phyloP scores from a whole-genome alignment of 805 yeast species.

The Clavispora phyllophila region DNA sequence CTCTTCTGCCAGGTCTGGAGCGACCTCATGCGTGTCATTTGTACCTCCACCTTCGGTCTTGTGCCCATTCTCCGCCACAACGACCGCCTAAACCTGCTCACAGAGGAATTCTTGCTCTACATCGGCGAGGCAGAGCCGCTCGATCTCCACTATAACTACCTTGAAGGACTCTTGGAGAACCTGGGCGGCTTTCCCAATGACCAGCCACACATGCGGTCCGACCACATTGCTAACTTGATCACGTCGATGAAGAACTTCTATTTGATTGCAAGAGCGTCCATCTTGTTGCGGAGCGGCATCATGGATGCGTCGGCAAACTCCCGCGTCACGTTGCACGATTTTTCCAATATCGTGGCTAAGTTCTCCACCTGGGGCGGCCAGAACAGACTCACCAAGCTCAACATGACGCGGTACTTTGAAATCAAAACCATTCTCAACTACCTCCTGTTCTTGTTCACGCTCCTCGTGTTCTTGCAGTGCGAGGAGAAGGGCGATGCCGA shows the following conservation, averaged over 20 bases:
- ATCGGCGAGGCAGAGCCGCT: conserved; percentile 21
- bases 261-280: conserved; percentile 24
- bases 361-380: conserved; percentile 24
- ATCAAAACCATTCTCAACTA: conserved; percentile 20
- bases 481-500: conserved; percentile 24
- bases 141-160: conserved; percentile 19
- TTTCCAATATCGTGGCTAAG: conserved; percentile 20
- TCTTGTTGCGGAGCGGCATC: conserved; percentile 10
- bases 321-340: conserved; percentile 14
- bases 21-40: conserved; percentile 29
- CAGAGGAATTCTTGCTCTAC: conserved; percentile 15
- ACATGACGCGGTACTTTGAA: conserved; percentile 10
- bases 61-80: conserved; percentile 21
- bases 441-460: conserved; percentile 23
- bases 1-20: conserved; percentile 32
- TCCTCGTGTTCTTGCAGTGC: conserved; percentile 29
- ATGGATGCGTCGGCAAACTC: conserved; percentile 1
- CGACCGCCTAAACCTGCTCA: conserved; percentile 15
- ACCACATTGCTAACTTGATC: conserved; percentile 15
- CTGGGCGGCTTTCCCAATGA: no score
- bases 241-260: conserved; percentile 21
- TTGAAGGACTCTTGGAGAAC: conserved; percentile 3
- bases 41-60: conserved; percentile 22
- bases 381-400: conserved; percentile 10
- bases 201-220: no score